Evolutionary conservation across 2,329 filamentous ascomycete species (phyloP), one percentile per base, ranked within the genome.

Genomic region (Talaromyces funiculosus): DNA sequence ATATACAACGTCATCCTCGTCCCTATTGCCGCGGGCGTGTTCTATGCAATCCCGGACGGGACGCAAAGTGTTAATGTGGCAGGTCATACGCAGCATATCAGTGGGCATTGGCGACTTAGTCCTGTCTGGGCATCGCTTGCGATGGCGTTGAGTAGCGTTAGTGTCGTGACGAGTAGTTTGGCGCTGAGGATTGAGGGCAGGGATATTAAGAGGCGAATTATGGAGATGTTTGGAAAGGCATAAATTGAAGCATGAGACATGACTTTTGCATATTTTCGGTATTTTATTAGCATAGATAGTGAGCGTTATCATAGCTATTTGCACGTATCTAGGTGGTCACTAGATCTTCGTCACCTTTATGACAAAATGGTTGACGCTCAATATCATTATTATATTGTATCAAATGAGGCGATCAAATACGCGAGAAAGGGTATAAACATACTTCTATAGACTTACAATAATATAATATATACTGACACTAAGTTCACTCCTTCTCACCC

Each of bases 111-210:
- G 76, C 70, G 78, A 35, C 62, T 82, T 8, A 78, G 77, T 64
- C 80, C 80, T 0, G 79, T 81, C 5, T 97, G 92, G 92, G 93
- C 92, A 4, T 88, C 87, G 65, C 75, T 96, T 71, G 92, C 92
- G 0, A 97, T 97, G 93, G 93, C 93, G 26, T 75, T 92, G 73
- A 96, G 92, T 74, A 93, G 89, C 73, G 87, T 97, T 66, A 94
- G 90, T 69, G 92, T 97, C 49, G 89, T 97, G 55, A 77, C 85
- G 70, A 96, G 91, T 72, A 93, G 89, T 77, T 75, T 96, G 68
- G 81, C 86, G 54, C 74, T 97, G 77, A 84, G 87, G 71, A 81
- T 77, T 64, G 72, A 75, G 40, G 22, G 26, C 6, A 57, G 37
- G n/a, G 51, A 51, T 53, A 7, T 60, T n/a, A 59, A 20, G 57